Evolutionary conservation across 139 green algal genomes (phyloP), one percentile per base, ranked within the genome.

Genomic region (Ostreobium quekettii): DNA sequence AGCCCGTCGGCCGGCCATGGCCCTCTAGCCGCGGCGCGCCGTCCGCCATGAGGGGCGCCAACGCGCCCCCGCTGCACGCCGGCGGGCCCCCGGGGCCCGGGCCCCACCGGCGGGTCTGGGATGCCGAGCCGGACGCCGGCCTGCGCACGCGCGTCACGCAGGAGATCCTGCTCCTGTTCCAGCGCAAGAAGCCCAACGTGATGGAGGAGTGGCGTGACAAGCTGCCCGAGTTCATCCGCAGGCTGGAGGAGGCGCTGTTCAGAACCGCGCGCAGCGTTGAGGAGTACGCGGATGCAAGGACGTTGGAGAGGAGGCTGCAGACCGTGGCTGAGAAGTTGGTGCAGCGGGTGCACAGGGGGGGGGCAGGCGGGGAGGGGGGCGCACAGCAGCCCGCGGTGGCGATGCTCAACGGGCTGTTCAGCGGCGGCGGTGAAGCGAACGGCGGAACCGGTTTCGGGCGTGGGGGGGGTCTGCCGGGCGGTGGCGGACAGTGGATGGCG

Each of bases 241-340:
- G 87, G 47, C 76, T 96, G 26, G 90, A 96, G 59, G 83, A 90
- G 35, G 79, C 77, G 7, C 64, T 96, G 47, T 96, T 91, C 74
- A 74, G 75, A 29, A 75, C 73, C 33, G 89, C 89, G 42, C 42
- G 42, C 42, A 53, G 15, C 19, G 11, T 53, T 11, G 42, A 53
- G 42, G 42, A 53, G 42, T 53, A 53, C 42, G 11, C 42, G 42
- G 42, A 53, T 19, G 19, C 42, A 19, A 53, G 42, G 15, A 53
- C 42, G 15, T 19, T 53, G 42, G 42, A 53, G 19, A 11, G 11
- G 42, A 53, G 42, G 42, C 42, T 53, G 42, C 42, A 53, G 19
- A 11, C 11, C 11, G 42, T 53, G 42, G 42, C 42, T 11, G 19
- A 26, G 19, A 11, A 11, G 15, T 19, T 26, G 42, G 42, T 53